Conservation (phyloP, 371 early-diverging fungal genomes). For the Coemansia sp. region DNA sequence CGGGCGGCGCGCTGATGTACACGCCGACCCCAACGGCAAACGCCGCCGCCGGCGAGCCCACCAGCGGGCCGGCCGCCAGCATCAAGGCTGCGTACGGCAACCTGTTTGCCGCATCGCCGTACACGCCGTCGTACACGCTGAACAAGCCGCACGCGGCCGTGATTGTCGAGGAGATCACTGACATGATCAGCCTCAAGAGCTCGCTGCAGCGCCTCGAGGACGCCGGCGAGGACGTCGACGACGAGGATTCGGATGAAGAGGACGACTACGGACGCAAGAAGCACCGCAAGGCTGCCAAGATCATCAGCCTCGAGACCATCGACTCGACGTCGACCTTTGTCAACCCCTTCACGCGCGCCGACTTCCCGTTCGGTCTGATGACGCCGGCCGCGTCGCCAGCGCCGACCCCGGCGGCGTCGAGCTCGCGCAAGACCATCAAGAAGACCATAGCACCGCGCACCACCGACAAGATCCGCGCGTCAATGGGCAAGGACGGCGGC, state of each 20-base stretch:
- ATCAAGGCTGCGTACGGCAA: conserved; percentile 46
- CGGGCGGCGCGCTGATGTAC: conserved; percentile 43
- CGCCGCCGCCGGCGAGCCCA: conserved; percentile 17
- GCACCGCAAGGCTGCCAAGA: conserved; percentile 22
- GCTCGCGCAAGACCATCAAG: conserved; percentile 30
- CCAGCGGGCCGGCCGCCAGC: conserved; percentile 35
- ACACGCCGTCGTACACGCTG: conserved; percentile 46
- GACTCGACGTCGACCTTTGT: conserved; percentile 38
- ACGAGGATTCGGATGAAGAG: conserved; percentile 27
- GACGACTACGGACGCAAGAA: conserved; percentile 38
- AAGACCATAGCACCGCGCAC: conserved; percentile 17
- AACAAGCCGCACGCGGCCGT: conserved; percentile 46
- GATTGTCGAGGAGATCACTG: conserved; percentile 42
- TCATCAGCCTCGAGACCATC: conserved; percentile 37
- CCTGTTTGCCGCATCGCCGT: conserved; percentile 40
- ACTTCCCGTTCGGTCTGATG: conserved; percentile 44
- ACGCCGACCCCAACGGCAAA: conserved; percentile 36
- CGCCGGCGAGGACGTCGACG: conserved; percentile 31
- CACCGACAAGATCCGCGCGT: conserved; percentile 24
- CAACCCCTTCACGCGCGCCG: conserved; percentile 42
- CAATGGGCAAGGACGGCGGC: conserved; percentile 42
- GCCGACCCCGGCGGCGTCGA: conserved; percentile 9
- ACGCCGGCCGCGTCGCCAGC: conserved; percentile 19
- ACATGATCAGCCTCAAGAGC: conserved; percentile 43
- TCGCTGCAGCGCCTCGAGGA: conserved; percentile 35